Base-by-base conservation (phyloP, 2,329 filamentous ascomycete genomes). In the Teratosphaeria gauchensis region DNA sequence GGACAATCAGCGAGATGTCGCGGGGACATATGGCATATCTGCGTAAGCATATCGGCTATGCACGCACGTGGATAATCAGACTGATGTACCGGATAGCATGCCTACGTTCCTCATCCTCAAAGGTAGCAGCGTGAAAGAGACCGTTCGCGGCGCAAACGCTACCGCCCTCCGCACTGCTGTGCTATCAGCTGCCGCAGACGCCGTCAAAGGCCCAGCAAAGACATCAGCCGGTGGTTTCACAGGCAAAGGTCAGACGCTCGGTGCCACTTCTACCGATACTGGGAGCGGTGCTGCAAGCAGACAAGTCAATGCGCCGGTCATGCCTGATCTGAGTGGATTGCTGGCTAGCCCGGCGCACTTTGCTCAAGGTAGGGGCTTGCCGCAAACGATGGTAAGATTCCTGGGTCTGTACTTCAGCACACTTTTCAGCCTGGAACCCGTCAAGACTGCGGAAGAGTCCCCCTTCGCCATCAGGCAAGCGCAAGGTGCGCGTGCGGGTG, bases 31-130 rank as follows among this genome's bases (percentile, higher is more conserved):
- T 59, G 73, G 76, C 21, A 77, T 83, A 5, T 74, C 74, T 42
- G 80, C 81, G 64, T 67, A 61, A 61, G 66, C n/a, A 14, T 21
- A 42, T n/a, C n/a, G 16, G 11, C n/a, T 24, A 14, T 33, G 12
- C 16, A 1, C 19, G 42, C 30, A 28, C 48, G 54, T 35, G 19
- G 54, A 19, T 21, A 30, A 19, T 55, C 30, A 48, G 14, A 52
- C 59, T 55, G 31, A 53, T 51, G 28, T 16, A 11, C 30, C 24
- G 8, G 9, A 19, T 52, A 69, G 66, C 24, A 79, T 79, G 77
- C 77, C 77, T 1, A 79, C 77, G 24, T 79, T 79, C 69, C 75
- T 79, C 58, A 71, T 79, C 61, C 70, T 79, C 58, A 77, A 76
- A 62, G 73, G 71, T 64, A 67, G 64, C 38, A 69, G 71, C 52